These are phyloP conservation scores for Miscanthus sacchariflorus DNA, from an alignment of 202 grass and related monocot genomes.

Conservation along the genomic window DNA sequence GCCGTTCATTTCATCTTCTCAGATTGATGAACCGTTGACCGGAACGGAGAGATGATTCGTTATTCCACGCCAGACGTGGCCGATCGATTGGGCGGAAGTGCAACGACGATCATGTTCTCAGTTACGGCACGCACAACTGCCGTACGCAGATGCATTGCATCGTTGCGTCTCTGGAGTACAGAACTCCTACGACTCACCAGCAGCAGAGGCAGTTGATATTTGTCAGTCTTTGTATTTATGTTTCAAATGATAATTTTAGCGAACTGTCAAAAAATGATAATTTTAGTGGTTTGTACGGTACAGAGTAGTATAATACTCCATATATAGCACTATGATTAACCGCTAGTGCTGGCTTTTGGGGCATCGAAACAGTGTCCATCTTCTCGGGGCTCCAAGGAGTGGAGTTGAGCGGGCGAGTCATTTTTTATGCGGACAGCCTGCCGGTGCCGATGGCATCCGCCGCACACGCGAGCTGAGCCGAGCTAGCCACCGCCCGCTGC, in stretches of 20 bases:
- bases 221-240: not conserved
- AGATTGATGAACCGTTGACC: slow-evolving; percentile 13
- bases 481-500: too few relatives aligned
- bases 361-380: slow-evolving; percentile 40
- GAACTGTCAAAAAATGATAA: too few relatives aligned
- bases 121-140: not conserved
- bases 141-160: not conserved
- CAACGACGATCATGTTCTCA: not conserved
- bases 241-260: not conserved
- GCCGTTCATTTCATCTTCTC: not conserved
- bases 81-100: not conserved
- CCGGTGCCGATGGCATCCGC: slow-evolving; percentile 11
- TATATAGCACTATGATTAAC: not conserved
- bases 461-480: not conserved
- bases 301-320: not conserved
- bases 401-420: slow-evolving; percentile 22
- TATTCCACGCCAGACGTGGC: slow-evolving; percentile 27
- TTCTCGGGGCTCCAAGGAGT: slow-evolving; percentile 48
- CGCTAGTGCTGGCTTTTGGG: slow-evolving; percentile 24
- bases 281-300: not conserved
- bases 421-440: slow-evolving; percentile 29
- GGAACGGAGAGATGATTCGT: slow-evolving; percentile 30
- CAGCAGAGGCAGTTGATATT: not conserved
- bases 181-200: not conserved
- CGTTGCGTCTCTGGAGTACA: not conserved